Conservation (phyloP, 139 green algal genomes). For the Closterium sp. region DNA sequence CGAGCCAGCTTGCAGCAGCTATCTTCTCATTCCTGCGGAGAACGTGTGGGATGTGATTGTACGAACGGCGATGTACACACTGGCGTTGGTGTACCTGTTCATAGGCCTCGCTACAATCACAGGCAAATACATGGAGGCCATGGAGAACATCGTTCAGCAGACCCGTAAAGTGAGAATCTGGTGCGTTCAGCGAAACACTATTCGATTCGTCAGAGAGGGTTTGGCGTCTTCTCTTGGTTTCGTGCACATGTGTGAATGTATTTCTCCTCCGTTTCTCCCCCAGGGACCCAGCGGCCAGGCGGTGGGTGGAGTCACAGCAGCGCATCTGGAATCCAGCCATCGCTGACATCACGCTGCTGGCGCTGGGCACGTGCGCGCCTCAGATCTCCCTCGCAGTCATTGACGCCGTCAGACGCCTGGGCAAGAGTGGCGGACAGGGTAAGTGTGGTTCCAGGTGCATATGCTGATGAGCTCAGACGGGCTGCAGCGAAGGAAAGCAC, state of each 20-base stretch:
- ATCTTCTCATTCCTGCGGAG: conserved; percentile 38
- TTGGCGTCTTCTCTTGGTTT: background rate
- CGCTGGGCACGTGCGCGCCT: conserved; percentile 40
- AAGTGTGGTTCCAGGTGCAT: background rate
- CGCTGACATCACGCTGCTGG: conserved; percentile 44
- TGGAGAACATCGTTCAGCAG: conserved; percentile 42
- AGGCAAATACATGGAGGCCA: conserved; percentile 41
- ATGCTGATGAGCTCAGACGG: background rate
- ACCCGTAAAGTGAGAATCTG: conserved; percentile 26
- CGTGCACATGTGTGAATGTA: background rate
- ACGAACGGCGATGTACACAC: conserved; percentile 18
- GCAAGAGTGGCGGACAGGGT: background rate
- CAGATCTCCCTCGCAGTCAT: conserved; percentile 47
- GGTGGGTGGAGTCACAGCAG: conserved; percentile 3
- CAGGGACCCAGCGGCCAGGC: conserved; percentile 8
- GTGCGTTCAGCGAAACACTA: background rate
- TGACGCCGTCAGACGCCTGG: conserved; percentile 38
- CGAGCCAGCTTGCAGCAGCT: conserved; percentile 27
- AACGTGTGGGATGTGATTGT: conserved; percentile 38
- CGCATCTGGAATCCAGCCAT: conserved; percentile 36
- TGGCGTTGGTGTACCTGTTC: conserved; percentile 36
- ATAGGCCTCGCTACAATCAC: conserved; percentile 44
- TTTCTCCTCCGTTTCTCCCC: conserved; percentile 13
- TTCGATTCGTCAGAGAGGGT: conserved; percentile 8
- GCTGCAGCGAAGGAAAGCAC: background rate